Percentiles rank a stretch among this genome's conserved stretches.
Evolutionary conservation across 23 red algal genomes (phyloP).

Genomic region (Gracilaria domingensis): DNA sequence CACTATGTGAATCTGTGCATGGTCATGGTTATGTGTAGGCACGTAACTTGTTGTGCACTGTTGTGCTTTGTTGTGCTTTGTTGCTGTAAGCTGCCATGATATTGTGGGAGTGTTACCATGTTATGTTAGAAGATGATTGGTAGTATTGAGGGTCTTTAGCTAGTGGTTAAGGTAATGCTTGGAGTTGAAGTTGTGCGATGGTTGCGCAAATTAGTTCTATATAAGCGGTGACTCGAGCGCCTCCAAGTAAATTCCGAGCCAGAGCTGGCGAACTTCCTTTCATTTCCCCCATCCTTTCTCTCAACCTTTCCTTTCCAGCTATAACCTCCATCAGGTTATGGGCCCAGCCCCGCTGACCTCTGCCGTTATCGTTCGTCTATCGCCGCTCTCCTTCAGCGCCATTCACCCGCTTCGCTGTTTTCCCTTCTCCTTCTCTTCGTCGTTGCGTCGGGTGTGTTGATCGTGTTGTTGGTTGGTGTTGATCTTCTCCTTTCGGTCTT

Average conservation of each 20-base stretch:
- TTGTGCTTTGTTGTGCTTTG: too few relatives aligned
- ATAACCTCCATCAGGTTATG: conserved; percentile 38
- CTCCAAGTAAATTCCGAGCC: background rate
- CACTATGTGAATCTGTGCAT: too few relatives aligned
- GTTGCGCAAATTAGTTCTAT: too few relatives aligned
- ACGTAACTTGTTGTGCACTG: too few relatives aligned
- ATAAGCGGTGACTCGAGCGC: background rate
- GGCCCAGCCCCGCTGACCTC: conserved; percentile 50
- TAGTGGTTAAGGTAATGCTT: too few relatives aligned
- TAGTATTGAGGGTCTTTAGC: too few relatives aligned
- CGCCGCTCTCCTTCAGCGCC: conserved; percentile 47
- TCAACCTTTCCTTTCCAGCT: conserved; percentile 7
- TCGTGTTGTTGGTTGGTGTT: conserved; percentile 23
- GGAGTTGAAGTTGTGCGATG: too few relatives aligned
- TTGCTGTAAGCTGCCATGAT: too few relatives aligned
- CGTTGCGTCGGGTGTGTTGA: conserved; percentile 28
- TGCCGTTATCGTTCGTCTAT: conserved; percentile 30
- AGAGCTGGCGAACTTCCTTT: conserved; percentile 11
- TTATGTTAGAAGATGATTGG: too few relatives aligned
- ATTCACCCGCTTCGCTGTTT: conserved; percentile 11
- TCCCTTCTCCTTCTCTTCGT: background rate
- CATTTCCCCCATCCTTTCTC: background rate
- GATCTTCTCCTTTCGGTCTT: conserved; percentile 4
- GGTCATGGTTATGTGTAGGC: too few relatives aligned
- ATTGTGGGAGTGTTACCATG: too few relatives aligned